Conservation (phyloP, 2,329 filamentous ascomycete genomes). For the Stagonosporopsis tanaceti region DNA sequence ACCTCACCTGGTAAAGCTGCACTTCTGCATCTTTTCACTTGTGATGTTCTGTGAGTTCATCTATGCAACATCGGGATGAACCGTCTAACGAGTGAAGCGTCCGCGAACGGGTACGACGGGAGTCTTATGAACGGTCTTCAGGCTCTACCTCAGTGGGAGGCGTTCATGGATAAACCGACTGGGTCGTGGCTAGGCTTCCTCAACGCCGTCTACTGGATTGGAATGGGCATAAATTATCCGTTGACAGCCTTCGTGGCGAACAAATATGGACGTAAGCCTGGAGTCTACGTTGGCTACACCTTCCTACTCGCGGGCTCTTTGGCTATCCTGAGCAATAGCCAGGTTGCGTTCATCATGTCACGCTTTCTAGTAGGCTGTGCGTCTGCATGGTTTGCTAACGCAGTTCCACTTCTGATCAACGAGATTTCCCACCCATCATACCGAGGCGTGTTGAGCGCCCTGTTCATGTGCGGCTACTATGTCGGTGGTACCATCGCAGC, state of each 20-base stretch:
- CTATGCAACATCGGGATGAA: background rate
- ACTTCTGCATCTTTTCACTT: constrained; percentile 18
- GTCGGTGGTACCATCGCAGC: constrained; percentile 52
- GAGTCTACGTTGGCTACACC: constrained; percentile 43
- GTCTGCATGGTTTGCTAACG: constrained; percentile 43
- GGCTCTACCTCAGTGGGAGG: constrained; percentile 27
- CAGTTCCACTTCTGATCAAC: constrained; percentile 50
- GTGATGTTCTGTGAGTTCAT: constrained; percentile 11
- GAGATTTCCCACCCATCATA: constrained; percentile 54
- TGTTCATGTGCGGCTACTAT: constrained; percentile 51
- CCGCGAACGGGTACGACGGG: constrained; percentile 41
- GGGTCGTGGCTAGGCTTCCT: constrained; percentile 18
- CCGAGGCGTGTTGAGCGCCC: constrained; percentile 44
- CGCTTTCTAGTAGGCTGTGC: constrained; percentile 50
- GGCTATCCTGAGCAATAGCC: constrained; percentile 30
- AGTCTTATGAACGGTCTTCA: constrained; percentile 41
- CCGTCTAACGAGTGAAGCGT: constrained; percentile 1
- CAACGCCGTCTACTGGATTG: constrained; percentile 22
- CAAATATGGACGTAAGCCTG: constrained; percentile 46
- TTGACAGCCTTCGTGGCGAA: constrained; percentile 45
- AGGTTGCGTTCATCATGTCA: constrained; percentile 46
- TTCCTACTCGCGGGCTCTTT: constrained; percentile 42
- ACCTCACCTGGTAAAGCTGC: constrained; percentile 18
- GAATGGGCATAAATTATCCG: constrained; percentile 39
- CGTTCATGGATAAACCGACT: constrained; percentile 28